Evolutionary conservation across 2,329 filamentous ascomycete species (phyloP).

Genomic region (Scedosporium aurantiacum): DNA sequence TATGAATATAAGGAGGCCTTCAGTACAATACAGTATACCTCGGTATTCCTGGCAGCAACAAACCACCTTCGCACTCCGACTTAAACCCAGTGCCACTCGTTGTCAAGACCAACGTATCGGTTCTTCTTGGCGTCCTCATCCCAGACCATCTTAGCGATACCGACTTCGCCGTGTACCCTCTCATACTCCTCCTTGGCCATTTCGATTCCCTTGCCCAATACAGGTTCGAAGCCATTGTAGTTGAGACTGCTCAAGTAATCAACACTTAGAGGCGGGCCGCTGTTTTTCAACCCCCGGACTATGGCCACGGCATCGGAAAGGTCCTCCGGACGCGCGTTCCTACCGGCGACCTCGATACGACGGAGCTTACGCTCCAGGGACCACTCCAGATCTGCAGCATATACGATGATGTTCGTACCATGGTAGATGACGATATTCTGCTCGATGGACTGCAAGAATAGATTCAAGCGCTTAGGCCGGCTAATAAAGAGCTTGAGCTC

Average conservation of each 20-base stretch:
- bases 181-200: neutral
- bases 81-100: no score
- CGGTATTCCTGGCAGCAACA: no score
- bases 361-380: constrained; percentile 17
- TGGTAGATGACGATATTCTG: constrained; percentile 14
- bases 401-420: constrained; percentile 15
- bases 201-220: neutral
- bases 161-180: neutral
- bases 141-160: neutral
- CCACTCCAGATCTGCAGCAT: constrained; percentile 15
- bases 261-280: neutral
- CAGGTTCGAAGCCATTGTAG: neutral
- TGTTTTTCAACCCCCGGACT: neutral
- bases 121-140: neutral
- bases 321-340: constrained; percentile 1
- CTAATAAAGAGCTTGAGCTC: constrained; percentile 14
- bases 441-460: constrained; percentile 16
- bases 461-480: constrained; percentile 8
- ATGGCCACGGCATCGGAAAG: constrained; percentile 9
- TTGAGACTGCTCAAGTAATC: neutral
- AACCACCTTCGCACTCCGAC: no score
- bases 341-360: constrained; percentile 11
- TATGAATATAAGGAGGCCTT: no score
- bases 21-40: no score
- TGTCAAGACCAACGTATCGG: neutral